Evolutionary conservation across 345 rosid genomes (phyloP).

Genomic region (Hypericum perforatum): DNA sequence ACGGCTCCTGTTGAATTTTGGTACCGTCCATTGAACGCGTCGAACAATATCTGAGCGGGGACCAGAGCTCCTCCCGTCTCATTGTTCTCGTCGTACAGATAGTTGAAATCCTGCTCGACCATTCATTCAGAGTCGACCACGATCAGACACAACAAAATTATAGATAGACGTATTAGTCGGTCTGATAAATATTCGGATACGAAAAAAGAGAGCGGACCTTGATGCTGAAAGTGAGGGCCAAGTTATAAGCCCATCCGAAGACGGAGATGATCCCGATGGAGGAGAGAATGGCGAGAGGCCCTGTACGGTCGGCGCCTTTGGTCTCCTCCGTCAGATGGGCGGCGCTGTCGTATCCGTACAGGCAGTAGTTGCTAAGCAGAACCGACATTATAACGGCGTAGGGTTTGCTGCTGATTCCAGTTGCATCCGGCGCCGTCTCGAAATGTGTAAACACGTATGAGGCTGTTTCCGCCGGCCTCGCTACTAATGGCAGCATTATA

Average conservation of each 20-base stretch:
- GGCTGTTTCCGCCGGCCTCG: not conserved
- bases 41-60: slow-evolving; percentile 18
- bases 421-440: not conserved
- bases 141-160: too few species aligned
- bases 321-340: slow-evolving; percentile 6
- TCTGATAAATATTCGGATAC: too few species aligned
- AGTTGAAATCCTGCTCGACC: slow-evolving; percentile 7
- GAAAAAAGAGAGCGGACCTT: not conserved
- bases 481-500: slow-evolving; percentile 2
- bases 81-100: slow-evolving; percentile 15
- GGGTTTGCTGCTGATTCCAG: not conserved
- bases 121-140: too few species aligned
- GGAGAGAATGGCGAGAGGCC: slow-evolving; percentile 1
- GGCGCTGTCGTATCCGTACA: slow-evolving; percentile 1
- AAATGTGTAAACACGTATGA: slow-evolving; percentile 1
- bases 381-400: slow-evolving; percentile 2
- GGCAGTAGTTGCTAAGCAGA: slow-evolving; percentile 1
- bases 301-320: not conserved
- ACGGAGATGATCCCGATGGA: slow-evolving; percentile 1
- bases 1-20: slow-evolving; percentile 20
- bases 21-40: slow-evolving; percentile 17
- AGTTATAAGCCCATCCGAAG: not conserved
- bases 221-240: slow-evolving; percentile 7
- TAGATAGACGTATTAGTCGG: too few species aligned
- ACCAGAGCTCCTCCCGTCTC: slow-evolving; percentile 19